Conservation (phyloP, 495 filamentous ascomycete genomes). For the Cercophora newfieldiana region DNA sequence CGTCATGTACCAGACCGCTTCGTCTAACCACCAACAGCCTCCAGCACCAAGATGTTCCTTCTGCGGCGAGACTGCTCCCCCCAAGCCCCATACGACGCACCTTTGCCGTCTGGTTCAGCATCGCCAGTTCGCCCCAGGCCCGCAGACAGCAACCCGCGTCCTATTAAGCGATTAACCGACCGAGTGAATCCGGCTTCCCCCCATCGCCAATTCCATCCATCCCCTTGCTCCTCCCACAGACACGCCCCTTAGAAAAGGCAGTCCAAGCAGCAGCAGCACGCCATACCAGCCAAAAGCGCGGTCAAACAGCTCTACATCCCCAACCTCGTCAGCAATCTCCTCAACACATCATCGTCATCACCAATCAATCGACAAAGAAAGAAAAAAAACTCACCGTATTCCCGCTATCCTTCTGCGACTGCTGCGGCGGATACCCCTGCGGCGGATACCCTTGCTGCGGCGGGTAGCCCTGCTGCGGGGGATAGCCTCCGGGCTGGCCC, state of each 20-base stretch:
- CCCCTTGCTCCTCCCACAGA: not conserved
- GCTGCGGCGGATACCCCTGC: conserved; percentile 26
- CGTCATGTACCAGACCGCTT: not conserved
- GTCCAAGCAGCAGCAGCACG: conserved; percentile 54
- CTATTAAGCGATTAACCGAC: too few relatives aligned
- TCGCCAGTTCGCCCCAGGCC: too few relatives aligned
- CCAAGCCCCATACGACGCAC: not conserved
- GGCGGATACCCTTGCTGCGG: conserved; percentile 28
- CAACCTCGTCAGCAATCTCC: too few relatives aligned
- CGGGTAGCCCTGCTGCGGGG: conserved; percentile 26
- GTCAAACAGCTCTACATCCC: conserved; percentile 41
- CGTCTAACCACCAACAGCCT: not conserved
- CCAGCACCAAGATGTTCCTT: not conserved
- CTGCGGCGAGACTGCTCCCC: not conserved
- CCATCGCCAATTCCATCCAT: not conserved
- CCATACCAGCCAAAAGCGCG: conserved; percentile 40
- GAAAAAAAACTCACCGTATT: conserved; percentile 20
- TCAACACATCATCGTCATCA: not conserved
- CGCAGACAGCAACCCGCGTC: too few relatives aligned
- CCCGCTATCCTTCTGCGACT: conserved; percentile 25
- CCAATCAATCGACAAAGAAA: not conserved
- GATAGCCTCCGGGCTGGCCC: conserved; percentile 13
- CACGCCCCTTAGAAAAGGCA: conserved; percentile 41
- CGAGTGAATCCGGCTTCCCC: too few relatives aligned
- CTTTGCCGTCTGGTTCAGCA: not conserved